These are phyloP conservation scores for Helotiales sp. DNA, from an alignment of 2,329 filamentous ascomycete genomes.

Conservation along the genomic window DNA sequence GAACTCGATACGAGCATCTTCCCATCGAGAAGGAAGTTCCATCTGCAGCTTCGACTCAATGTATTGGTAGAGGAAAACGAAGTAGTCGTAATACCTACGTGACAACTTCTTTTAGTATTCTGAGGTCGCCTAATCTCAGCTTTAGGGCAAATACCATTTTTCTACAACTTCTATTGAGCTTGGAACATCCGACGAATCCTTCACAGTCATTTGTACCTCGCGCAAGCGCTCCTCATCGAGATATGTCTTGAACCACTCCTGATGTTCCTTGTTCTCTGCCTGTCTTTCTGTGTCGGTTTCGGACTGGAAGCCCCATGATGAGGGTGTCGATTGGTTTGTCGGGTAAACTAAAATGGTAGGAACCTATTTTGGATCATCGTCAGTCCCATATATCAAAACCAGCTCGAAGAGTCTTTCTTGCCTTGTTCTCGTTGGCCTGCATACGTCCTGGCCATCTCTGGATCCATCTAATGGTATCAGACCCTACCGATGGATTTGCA, in stretches of 20 bases:
- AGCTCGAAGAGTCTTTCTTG: not conserved
- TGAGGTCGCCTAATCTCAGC: not conserved
- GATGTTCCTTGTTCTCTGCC: constrained; percentile 39
- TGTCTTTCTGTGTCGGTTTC: constrained; percentile 38
- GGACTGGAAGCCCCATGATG: constrained; percentile 46
- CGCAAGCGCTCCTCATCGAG: constrained; percentile 42
- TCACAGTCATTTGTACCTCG: constrained; percentile 26
- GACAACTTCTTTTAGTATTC: not conserved
- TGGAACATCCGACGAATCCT: constrained; percentile 38
- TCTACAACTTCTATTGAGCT: constrained; percentile 26
- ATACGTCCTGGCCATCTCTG: constrained; percentile 30
- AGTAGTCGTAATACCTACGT: constrained; percentile 35
- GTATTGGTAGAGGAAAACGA: constrained; percentile 43
- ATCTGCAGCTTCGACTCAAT: constrained; percentile 38
- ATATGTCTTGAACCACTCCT: constrained; percentile 47
- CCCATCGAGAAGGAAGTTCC: constrained; percentile 33
- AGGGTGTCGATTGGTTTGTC: constrained; percentile 18
- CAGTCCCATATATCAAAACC: not conserved
- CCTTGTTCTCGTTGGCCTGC: constrained; percentile 30
- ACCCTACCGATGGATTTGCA: constrained; percentile 20
- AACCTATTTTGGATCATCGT: constrained; percentile 15
- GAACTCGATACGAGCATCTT: constrained; percentile 44
- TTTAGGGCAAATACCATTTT: constrained; percentile 7
- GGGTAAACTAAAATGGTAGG: constrained; percentile 33
- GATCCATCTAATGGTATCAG: constrained; percentile 27